phyloP scores from a whole-genome alignment of 2,329 filamentous ascomycete genomes.

The Lachnellula occidentalis region DNA sequence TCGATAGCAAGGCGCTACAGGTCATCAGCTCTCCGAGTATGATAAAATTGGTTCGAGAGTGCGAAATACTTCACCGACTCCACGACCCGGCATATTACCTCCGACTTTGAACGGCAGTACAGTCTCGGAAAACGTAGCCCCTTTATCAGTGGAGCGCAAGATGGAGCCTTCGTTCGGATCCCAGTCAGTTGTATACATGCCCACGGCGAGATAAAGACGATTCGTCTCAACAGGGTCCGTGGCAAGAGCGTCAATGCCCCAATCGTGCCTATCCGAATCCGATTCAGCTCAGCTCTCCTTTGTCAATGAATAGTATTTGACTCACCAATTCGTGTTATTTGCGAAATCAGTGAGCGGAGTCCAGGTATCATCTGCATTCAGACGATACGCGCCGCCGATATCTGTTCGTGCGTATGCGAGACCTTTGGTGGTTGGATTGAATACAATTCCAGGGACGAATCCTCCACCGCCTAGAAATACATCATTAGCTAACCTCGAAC shows the following conservation, averaged over 20 bases:
- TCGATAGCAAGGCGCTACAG: conserved; percentile 47
- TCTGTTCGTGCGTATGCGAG: conserved; percentile 52
- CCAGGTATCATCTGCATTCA: conserved; percentile 52
- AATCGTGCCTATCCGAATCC: conserved; percentile 40
- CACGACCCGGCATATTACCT: conserved; percentile 57
- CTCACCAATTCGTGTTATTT: conserved; percentile 15
- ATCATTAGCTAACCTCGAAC: background rate
- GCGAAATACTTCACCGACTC: conserved; percentile 43
- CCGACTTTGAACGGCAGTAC: conserved; percentile 54
- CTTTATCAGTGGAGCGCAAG: conserved; percentile 48
- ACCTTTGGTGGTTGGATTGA: conserved; percentile 46
- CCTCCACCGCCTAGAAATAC: conserved; percentile 41
- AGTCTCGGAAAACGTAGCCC: conserved; percentile 45
- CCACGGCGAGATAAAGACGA: conserved; percentile 48
- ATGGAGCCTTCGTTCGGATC: conserved; percentile 52
- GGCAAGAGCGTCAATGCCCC: conserved; percentile 53
- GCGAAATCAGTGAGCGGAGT: conserved; percentile 44
- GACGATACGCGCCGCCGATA: conserved; percentile 51
- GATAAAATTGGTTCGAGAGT: background rate
- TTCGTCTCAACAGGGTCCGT: conserved; percentile 48
- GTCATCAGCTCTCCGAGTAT: background rate
- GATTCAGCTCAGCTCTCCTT: background rate
- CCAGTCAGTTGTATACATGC: conserved; percentile 56
- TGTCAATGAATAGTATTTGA: background rate
- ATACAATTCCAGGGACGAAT: conserved; percentile 52